Conservation (phyloP, 2,329 filamentous ascomycete genomes). For the Diplodia sapinea region DNA sequence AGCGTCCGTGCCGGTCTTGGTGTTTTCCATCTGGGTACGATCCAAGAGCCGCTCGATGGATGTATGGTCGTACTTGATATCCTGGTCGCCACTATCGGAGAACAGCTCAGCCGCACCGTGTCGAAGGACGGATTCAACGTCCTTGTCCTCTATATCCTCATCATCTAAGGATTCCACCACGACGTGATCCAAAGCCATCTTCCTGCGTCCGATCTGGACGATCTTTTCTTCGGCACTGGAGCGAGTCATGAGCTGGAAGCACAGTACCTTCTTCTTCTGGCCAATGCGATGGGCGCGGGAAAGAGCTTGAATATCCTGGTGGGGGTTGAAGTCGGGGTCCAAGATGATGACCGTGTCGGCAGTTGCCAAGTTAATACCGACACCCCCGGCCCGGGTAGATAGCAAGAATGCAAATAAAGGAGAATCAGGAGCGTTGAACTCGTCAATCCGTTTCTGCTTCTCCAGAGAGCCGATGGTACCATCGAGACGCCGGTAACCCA, state of each 20-base stretch:
- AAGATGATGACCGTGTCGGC: constrained; percentile 98
- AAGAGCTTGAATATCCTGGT: constrained; percentile 95
- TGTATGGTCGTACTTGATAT: constrained; percentile 80
- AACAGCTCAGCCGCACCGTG: constrained; percentile 90
- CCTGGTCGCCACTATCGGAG: constrained; percentile 69
- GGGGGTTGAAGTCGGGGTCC: constrained; percentile 96
- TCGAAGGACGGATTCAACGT: constrained; percentile 85
- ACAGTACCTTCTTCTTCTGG: constrained; percentile 93
- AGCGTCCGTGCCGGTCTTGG: constrained; percentile 66
- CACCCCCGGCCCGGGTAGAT: constrained; percentile 91
- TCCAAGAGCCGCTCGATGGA: constrained; percentile 93
- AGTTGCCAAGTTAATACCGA: constrained; percentile 96
- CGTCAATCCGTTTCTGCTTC: constrained; percentile 93
- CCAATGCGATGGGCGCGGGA: constrained; percentile 95
- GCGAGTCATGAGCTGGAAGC: constrained; percentile 92
- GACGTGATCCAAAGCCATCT: constrained; percentile 93
- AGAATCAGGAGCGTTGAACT: constrained; percentile 86
- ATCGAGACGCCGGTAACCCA: constrained; percentile 81
- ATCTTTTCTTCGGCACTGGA: constrained; percentile 93
- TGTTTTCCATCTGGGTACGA: constrained; percentile 78
- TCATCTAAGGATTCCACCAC: constrained; percentile 90
- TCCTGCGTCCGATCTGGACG: constrained; percentile 91
- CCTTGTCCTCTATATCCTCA: constrained; percentile 77
- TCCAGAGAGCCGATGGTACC: constrained; percentile 80
- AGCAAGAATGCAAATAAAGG: constrained; percentile 87